A percentile compares a stretch with the other conserved stretches of the same genome.
These are phyloP conservation scores for Sclerotinia trifoliorum DNA, from an alignment of 2,329 filamentous ascomycete species.

Conservation along the genomic window DNA sequence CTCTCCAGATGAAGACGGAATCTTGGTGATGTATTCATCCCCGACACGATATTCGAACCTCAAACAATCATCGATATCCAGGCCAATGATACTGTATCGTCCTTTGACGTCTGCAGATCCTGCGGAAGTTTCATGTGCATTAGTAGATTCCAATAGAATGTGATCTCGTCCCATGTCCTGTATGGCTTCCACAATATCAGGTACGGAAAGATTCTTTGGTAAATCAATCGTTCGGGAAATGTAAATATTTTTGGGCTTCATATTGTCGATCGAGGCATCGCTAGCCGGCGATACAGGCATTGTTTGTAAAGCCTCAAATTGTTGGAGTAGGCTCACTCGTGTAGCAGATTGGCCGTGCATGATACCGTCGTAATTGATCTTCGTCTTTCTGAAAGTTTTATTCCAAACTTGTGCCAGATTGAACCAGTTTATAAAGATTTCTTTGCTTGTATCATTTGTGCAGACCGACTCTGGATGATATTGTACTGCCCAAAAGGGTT, in stretches of 20 bases:
- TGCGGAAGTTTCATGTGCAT: constrained; percentile 48
- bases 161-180: constrained; percentile 43
- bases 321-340: constrained; percentile 34
- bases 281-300: constrained; percentile 16
- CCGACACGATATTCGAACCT: constrained; percentile 58
- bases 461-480: constrained; percentile 72
- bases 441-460: constrained; percentile 55
- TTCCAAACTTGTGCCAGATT: constrained; percentile 50
- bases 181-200: constrained; percentile 52
- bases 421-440: constrained; percentile 64
- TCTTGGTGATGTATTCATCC: constrained; percentile 38
- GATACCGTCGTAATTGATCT: constrained; percentile 16
- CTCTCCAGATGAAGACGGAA: constrained; percentile 18
- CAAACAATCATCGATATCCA: constrained; percentile 57
- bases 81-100: constrained; percentile 71
- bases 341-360: constrained; percentile 32
- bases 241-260: constrained; percentile 40
- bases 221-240: constrained; percentile 46
- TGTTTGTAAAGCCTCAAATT: constrained; percentile 25
- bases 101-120: constrained; percentile 53
- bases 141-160: constrained; percentile 61
- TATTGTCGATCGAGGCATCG: constrained; percentile 12
- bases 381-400: constrained; percentile 20
- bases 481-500: constrained; percentile 68
- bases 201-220: constrained; percentile 48